Evolutionary conservation across 1,284 basidiomycete genomes (phyloP).

Genomic region (Ganoderma multipileum): DNA sequence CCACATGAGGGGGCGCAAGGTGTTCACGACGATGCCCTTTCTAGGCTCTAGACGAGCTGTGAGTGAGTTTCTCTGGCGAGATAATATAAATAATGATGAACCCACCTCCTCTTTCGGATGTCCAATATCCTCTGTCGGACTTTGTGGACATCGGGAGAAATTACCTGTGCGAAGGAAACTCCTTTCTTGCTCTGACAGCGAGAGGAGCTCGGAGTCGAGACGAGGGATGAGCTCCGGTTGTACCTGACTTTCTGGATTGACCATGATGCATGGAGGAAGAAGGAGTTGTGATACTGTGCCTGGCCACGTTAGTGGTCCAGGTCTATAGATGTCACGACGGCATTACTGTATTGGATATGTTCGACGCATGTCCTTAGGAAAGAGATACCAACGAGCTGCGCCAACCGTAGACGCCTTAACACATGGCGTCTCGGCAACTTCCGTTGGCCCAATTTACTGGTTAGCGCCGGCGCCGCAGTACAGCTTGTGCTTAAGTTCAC

Average conservation of each 20-base stretch:
- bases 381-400: too few relatives aligned
- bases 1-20: background rate
- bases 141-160: constrained; percentile 35
- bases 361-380: background rate
- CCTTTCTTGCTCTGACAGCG: constrained; percentile 31
- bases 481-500: too few relatives aligned
- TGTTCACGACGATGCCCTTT: constrained; percentile 10
- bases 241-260: constrained; percentile 30
- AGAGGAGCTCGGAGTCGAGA: constrained; percentile 36
- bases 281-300: background rate
- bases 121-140: constrained; percentile 34
- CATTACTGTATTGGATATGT: too few relatives aligned
- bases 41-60: constrained; percentile 31
- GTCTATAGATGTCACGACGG: too few relatives aligned
- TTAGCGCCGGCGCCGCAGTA: too few relatives aligned
- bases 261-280: constrained; percentile 1
- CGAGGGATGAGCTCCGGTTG: constrained; percentile 33
- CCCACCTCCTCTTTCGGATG: constrained; percentile 41
- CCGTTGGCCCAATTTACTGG: too few relatives aligned
- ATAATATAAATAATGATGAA: background rate
- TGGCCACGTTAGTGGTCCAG: too few relatives aligned
- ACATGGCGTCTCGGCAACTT: too few relatives aligned
- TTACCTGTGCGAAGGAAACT: constrained; percentile 36
- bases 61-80: background rate
- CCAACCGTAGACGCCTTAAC: too few relatives aligned